Base-by-base conservation (phyloP, 2,329 filamentous ascomycete genomes). In the Cladophialophora immunda region DNA sequence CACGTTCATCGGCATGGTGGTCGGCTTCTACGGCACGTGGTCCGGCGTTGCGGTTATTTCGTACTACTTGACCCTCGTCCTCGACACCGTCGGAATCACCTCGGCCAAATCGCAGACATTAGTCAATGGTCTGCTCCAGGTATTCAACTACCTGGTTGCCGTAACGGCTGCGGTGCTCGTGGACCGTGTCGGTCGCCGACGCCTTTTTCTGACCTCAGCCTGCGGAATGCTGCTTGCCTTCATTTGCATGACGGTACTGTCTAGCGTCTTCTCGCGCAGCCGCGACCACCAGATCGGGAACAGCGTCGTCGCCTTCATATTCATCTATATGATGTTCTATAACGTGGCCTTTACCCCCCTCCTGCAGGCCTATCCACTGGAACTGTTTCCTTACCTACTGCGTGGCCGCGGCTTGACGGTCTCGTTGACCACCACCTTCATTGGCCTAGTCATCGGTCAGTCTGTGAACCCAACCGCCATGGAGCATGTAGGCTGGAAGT, bases 1-100 rank as follows among this genome's bases (percentile, higher is more conserved):
- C 34, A 77, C 86, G 22, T 73, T 86, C 57, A 86, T 89, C 64
- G 77, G 83, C 19, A 74, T 86, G 47, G 79, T 80, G 25, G 78
- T 85, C 3, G 85, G 85, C 61, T 77, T 85, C 65, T 87, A 87
- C 77, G 83, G 82, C 4, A 86, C 88, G 68, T 87, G 84, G 83
- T 83, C 80, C 59, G 86, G 85, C 38, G 86, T 86, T 63, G 76
- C 73, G 0, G 65, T 82, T 0, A 73, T 81, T 15, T 76, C 73
- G 0, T 81, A 81, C 70, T 82, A 81, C 60, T 72, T 82, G 22
- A 70, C 73, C 22, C 68, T 76, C 22, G 75, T 81, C 25, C 74
- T 82, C 8, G 70, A 78, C 47, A 73, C 70, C 0, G 74, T 80
- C 15, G 78, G 79, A 4, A 77, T 81, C 65, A 79, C 74, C 0